Base-by-base conservation (phyloP, 2,329 filamentous ascomycete species). In the Gaeumannomyces sp. region DNA sequence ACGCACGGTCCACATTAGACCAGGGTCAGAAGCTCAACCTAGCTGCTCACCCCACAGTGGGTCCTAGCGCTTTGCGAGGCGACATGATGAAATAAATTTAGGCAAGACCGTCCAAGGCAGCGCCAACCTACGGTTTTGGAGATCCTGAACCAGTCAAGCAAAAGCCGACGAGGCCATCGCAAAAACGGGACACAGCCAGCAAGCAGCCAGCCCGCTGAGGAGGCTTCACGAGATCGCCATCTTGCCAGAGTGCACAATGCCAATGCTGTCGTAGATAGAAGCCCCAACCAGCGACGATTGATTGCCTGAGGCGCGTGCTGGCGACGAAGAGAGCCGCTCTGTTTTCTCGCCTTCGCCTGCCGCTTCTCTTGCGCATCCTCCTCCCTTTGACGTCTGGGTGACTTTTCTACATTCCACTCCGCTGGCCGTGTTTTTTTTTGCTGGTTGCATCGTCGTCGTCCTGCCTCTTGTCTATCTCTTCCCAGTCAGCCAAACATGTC, bases 401-500 rank as follows among this genome's bases (percentile, higher is more conserved):
- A 50, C 45, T 10, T 50, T 50, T 50, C 45, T 50, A 2, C 35
- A 33, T 38, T 19, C 35, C 35, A 11, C 16, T 19, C 35, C 10
- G 14, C 35, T 38, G 14, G 14, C 6, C 16, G 35, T 19, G 35
- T 6, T 38, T 38, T 38, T 6, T 38, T 38, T 38, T 38, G 35
- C 35, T 38, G 14, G 35, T 14, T 14, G n/a, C 22, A 13, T 28
- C 22, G 56, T 58, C 56, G 8, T n/a, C 25, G 25, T 57, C 25
- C 28, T 27, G 22, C 33, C 50, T 3, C 38, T n/a, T 58, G 19
- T 19, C 11, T 27, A 25, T 14, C n/a, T 27, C 33, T 35, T 60
- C n/a, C 33, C 45, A 29, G 56, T 6, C 58, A 56, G 28, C 50
- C 80, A 83, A n/a, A 71, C 75, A 92, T 85, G 89, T 91, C 83